Percentiles rank a stretch among this genome's conserved stretches.
Evolutionary conservation across 768 basidiomycete species (phyloP).

Genomic region (Jaapia argillacea): DNA sequence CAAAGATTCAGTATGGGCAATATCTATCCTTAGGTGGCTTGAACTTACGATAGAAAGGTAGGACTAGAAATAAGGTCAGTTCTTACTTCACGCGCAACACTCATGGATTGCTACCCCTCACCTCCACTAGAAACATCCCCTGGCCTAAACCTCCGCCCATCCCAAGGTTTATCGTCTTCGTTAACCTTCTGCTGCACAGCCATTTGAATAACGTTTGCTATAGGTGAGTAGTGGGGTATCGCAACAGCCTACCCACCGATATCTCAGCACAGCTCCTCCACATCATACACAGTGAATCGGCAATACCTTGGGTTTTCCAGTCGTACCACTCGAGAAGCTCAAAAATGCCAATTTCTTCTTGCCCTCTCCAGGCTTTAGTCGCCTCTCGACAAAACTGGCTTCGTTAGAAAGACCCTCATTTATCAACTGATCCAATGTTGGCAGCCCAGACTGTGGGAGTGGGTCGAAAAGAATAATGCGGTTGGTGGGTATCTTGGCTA

Average conservation of each 20-base stretch:
- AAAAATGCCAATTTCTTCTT: slow-evolving; percentile 56
- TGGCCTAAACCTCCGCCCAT: slow-evolving; percentile 32
- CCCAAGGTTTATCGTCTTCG: slow-evolving; percentile 25
- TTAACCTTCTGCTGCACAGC: slow-evolving; percentile 11
- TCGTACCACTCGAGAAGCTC: slow-evolving; percentile 69
- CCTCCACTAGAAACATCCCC: slow-evolving; percentile 52
- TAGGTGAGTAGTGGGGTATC: slow-evolving; percentile 56
- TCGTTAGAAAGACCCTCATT: slow-evolving; percentile 24
- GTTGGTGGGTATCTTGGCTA: slow-evolving; percentile 18
- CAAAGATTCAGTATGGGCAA: neutral
- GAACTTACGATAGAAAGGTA: slow-evolving; percentile 20
- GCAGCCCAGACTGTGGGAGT: neutral
- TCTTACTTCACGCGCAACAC: neutral
- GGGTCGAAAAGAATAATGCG: slow-evolving; percentile 19
- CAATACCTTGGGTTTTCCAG: slow-evolving; percentile 34
- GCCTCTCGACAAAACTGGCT: slow-evolving; percentile 33
- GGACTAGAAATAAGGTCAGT: slow-evolving; percentile 11
- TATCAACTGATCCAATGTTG: slow-evolving; percentile 38
- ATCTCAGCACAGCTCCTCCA: slow-evolving; percentile 25
- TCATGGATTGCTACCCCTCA: slow-evolving; percentile 16
- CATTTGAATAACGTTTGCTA: slow-evolving; percentile 35
- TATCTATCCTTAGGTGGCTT: neutral
- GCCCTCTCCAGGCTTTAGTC: slow-evolving; percentile 45
- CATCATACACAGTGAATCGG: neutral
- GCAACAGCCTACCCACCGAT: slow-evolving; percentile 40